These are phyloP conservation scores for Trichoderma sp. DNA, from an alignment of 2,329 filamentous ascomycete genomes.

Conservation along the genomic window DNA sequence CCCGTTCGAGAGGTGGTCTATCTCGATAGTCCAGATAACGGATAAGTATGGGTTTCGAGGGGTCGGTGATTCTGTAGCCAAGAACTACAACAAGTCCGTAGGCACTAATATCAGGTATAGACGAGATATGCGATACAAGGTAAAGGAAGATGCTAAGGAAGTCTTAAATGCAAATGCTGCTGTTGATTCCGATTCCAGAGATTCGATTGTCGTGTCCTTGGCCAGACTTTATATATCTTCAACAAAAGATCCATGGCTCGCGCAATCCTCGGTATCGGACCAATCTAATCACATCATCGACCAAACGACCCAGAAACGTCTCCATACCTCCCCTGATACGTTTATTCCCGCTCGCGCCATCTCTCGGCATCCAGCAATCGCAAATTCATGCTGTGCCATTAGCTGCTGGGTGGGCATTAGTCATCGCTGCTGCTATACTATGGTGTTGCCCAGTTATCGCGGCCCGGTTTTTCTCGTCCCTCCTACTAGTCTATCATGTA, in stretches of 20 bases:
- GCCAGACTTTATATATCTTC: not conserved
- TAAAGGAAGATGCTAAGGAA: not conserved
- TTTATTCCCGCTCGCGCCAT: not conserved
- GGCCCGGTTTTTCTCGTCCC: not conserved
- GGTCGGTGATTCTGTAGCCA: no score
- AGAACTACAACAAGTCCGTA: no score
- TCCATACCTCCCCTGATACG: not conserved
- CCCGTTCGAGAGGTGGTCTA: not conserved
- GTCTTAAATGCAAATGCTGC: not conserved
- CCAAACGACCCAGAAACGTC: not conserved
- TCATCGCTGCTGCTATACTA: not conserved
- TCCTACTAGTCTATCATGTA: not conserved
- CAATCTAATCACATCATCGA: not conserved
- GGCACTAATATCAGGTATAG: no score
- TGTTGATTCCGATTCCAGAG: not conserved
- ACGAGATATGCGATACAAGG: not conserved
- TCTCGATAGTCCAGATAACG: not conserved
- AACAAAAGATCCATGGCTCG: not conserved
- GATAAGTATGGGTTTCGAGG: no score
- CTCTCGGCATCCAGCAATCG: not conserved
- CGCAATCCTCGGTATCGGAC: not conserved
- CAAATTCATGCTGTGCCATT: not conserved
- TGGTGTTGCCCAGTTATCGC: not conserved
- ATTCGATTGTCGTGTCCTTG: not conserved
- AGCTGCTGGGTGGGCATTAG: not conserved